Evolutionary conservation across 345 rosid genomes (phyloP).

Genomic region (Eutrema yunnanense): DNA sequence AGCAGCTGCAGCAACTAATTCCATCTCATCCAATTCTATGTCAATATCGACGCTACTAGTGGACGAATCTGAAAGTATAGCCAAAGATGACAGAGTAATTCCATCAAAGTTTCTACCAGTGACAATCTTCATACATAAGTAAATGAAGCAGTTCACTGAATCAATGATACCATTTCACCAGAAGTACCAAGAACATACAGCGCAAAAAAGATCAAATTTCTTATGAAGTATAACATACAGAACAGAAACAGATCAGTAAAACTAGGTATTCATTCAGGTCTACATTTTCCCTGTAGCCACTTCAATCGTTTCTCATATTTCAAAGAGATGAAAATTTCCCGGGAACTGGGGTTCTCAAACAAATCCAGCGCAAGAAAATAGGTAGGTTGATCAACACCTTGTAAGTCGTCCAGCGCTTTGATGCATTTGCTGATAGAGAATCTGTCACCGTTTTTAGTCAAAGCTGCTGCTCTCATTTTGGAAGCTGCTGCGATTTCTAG

Average conservation of each 20-base stretch:
- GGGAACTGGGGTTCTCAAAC: slow-evolving; percentile 59
- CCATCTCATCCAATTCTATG: slow-evolving; percentile 79
- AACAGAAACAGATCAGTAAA: background rate
- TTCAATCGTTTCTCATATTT: slow-evolving; percentile 64
- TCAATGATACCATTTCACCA: background rate
- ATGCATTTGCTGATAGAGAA: slow-evolving; percentile 88
- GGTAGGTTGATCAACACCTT: slow-evolving; percentile 60
- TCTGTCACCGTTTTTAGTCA: slow-evolving; percentile 57
- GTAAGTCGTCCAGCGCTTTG: slow-evolving; percentile 65
- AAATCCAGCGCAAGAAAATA: slow-evolving; percentile 73
- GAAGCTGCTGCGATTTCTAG: slow-evolving; percentile 85
- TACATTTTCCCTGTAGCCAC: slow-evolving; percentile 69
- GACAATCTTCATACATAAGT: background rate
- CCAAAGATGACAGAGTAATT: background rate
- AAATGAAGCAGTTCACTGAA: background rate
- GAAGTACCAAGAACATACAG: background rate
- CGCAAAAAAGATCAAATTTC: background rate
- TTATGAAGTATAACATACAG: background rate
- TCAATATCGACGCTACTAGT: slow-evolving; percentile 50
- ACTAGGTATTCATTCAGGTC: slow-evolving; percentile 20
- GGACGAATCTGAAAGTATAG: slow-evolving; percentile 42
- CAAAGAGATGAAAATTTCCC: slow-evolving; percentile 67
- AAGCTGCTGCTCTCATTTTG: slow-evolving; percentile 67
- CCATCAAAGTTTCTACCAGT: background rate
- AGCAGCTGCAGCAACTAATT: slow-evolving; percentile 71